Evolutionary conservation across 257 asterid genomes (phyloP).

Genomic region (Leptodermis oblonga): DNA sequence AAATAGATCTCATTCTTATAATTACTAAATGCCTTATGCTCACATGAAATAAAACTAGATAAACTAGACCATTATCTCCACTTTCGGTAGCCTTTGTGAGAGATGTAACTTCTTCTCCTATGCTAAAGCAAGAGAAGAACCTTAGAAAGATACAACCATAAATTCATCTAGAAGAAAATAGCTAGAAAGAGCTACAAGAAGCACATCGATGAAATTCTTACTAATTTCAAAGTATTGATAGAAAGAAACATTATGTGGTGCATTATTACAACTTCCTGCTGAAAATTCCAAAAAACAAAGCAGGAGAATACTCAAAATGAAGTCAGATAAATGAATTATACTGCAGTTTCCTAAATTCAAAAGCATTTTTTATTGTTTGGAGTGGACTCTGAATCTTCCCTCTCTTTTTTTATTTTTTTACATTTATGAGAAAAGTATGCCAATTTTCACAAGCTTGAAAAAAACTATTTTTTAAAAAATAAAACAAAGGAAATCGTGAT

Average conservation of each 20-base stretch:
- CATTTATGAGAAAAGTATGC: not conserved
- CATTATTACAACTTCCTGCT: slow-evolving; percentile 87
- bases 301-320: slow-evolving; percentile 8
- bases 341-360: not conserved
- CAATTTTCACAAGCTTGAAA: not conserved
- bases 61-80: slow-evolving; percentile 98
- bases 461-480: not conserved
- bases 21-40: slow-evolving; percentile 65
- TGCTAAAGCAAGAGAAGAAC: slow-evolving; percentile 93
- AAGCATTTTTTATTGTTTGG: too few relatives aligned
- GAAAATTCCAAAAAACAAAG: slow-evolving; percentile 22
- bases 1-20: not conserved
- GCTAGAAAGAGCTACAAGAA: not conserved
- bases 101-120: slow-evolving; percentile 92
- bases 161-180: not conserved
- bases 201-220: not conserved
- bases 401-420: too few relatives aligned
- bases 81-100: slow-evolving; percentile 84
- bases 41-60: slow-evolving; percentile 88
- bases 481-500: too few relatives aligned
- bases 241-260: slow-evolving; percentile 35
- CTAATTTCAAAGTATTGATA: not conserved
- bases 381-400: too few relatives aligned
- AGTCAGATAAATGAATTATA: not conserved
- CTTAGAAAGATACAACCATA: slow-evolving; percentile 32